A percentile compares a stretch with the other conserved stretches of the same genome.
Evolutionary conservation across 2,329 filamentous ascomycete genomes (phyloP).

Genomic region (Chaetomiaceae sp.): DNA sequence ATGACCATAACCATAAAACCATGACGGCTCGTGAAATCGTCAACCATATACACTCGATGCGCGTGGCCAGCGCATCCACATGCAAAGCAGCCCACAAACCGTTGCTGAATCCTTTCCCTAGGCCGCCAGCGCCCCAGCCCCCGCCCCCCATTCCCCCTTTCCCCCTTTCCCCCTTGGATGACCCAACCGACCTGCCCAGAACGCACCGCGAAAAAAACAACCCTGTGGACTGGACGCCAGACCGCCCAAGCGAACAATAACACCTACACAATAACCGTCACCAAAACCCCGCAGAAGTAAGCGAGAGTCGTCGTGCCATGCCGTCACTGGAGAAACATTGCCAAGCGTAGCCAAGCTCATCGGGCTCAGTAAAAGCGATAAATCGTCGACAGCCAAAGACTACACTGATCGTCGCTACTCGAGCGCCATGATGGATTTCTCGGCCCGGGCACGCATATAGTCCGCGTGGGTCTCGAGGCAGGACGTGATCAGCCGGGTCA

Average conservation of each 20-base stretch:
- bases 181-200: too few species aligned
- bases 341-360: background rate
- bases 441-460: slow-evolving; percentile 48
- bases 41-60: background rate
- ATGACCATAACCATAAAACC: too few species aligned
- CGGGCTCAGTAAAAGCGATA: too few species aligned
- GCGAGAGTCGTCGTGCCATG: background rate
- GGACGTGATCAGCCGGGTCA: slow-evolving; percentile 51
- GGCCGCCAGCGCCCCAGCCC: too few species aligned
- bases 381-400: background rate
- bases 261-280: background rate
- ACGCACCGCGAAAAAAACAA: too few species aligned
- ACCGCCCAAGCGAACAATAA: too few species aligned
- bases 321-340: background rate
- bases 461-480: slow-evolving; percentile 53
- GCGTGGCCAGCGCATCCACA: background rate
- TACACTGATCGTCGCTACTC: background rate
- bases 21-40: slow-evolving; percentile 5
- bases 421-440: slow-evolving; percentile 46
- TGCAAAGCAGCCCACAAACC: background rate
- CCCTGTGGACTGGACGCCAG: too few species aligned
- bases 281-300: background rate
- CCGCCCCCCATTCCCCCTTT: background rate
- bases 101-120: too few species aligned
- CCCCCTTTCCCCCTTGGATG: too few species aligned